Conservation (phyloP, 2,329 filamentous ascomycete species). For the Penicillium digitatum region DNA sequence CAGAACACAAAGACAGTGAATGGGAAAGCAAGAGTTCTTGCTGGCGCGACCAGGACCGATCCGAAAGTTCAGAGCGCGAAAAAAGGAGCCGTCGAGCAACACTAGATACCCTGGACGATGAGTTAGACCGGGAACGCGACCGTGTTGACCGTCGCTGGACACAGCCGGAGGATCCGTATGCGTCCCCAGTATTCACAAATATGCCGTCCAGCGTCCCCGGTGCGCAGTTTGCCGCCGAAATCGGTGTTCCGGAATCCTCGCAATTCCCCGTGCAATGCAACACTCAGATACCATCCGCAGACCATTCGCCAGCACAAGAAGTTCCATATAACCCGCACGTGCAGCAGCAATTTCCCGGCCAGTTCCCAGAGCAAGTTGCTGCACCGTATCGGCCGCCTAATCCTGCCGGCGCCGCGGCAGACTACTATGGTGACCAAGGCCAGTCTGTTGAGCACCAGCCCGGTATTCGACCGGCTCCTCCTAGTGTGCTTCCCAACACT, state of each 20-base stretch:
- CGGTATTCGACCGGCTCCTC: slow-evolving; percentile 53
- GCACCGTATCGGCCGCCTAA: slow-evolving; percentile 47
- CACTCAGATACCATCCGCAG: slow-evolving; percentile 16
- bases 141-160: slow-evolving; percentile 30
- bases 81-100: slow-evolving; percentile 18
- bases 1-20: slow-evolving; percentile 28
- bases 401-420: slow-evolving; percentile 54
- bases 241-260: slow-evolving; percentile 30
- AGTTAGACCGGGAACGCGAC: slow-evolving; percentile 19
- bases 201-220: slow-evolving; percentile 24
- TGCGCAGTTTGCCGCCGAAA: slow-evolving; percentile 31
- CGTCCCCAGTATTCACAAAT: slow-evolving; percentile 19
- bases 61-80: slow-evolving; percentile 28
- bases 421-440: slow-evolving; percentile 61
- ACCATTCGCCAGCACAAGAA: slow-evolving; percentile 22
- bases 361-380: slow-evolving; percentile 48
- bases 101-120: slow-evolving; percentile 19
- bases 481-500: slow-evolving; percentile 52
- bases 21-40: slow-evolving; percentile 23
- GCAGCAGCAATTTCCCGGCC: slow-evolving; percentile 57
- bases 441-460: slow-evolving; percentile 58
- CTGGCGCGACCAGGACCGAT: slow-evolving; percentile 27
- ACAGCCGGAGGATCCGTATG: slow-evolving; percentile 28
- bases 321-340: slow-evolving; percentile 47
- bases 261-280: slow-evolving; percentile 36